Evolutionary conservation across 345 rosid genomes (phyloP).

Genomic region (Streptanthus diversifolius): DNA sequence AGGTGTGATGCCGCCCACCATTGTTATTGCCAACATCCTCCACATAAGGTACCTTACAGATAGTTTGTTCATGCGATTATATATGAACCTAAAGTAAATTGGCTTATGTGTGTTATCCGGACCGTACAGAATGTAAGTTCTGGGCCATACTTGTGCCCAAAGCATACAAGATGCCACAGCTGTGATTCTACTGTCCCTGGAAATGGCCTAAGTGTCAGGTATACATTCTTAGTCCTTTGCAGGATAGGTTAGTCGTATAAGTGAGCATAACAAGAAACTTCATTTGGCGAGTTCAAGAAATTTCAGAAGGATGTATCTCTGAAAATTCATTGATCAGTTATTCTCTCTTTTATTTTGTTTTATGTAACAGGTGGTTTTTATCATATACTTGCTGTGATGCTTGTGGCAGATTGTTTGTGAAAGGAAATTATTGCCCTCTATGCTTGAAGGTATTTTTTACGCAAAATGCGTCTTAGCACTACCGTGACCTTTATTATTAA

Average conservation of each 20-base stretch:
- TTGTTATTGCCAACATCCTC: slow-evolving; percentile 98
- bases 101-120: slow-evolving; percentile 20
- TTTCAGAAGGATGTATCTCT: slow-evolving; percentile 5
- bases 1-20: slow-evolving; percentile 97
- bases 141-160: slow-evolving; percentile 95
- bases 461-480: slow-evolving; percentile 2
- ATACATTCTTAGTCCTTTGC: slow-evolving; percentile 20
- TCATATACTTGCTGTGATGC: slow-evolving; percentile 99
- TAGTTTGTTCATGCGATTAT: slow-evolving; percentile 9
- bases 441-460: slow-evolving; percentile 80
- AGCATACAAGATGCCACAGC: slow-evolving; percentile 97
- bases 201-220: slow-evolving; percentile 99
- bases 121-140: slow-evolving; percentile 78
- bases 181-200: slow-evolving; percentile 96
- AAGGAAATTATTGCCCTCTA: slow-evolving; percentile 95
- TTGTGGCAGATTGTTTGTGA: slow-evolving; percentile 98
- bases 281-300: not conserved
- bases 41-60: slow-evolving; percentile 70
- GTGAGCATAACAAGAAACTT: not conserved
- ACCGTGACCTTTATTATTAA: not conserved
- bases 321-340: not conserved
- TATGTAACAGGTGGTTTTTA: slow-evolving; percentile 84
- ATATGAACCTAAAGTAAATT: not conserved
- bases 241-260: not conserved
- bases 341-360: not conserved